Base-by-base conservation (phyloP, 257 asterid genomes). In the Apocynum venetum region DNA sequence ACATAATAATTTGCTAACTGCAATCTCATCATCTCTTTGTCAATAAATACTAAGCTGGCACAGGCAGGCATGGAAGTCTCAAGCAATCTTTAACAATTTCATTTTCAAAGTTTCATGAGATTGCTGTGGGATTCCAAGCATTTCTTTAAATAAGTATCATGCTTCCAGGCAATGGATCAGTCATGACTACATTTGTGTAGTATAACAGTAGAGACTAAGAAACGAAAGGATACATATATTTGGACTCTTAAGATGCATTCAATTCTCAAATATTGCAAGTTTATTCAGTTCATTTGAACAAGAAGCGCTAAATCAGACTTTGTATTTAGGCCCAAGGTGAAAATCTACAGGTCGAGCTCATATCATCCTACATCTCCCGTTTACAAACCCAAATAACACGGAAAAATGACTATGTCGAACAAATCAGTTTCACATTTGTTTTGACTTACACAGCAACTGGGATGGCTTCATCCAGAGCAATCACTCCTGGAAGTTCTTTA, bases 401-500 rank as follows among this genome's bases (percentile, higher is more conserved):
- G 73, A 75, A 71, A 56, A 71, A 44, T 64, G 65, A 79, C 72
- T 40, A n/a, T 60, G 82, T 74, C 72, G 76, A 65, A 85, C 81
- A 63, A 82, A 61, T 83, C 17, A 63, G 72, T 73, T 40, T 69
- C 72, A 71, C 81, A 38, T 49, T n/a, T 57, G 40, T 19, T 66
- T 52, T 36, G 78, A 71, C 64, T 90, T 83, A 88, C 82, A 82
- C 97, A 6, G 94, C 77, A 76, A 92, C 97, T n/a, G 94, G 88
- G 60, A 75, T 68, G 69, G 96, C 98, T 78, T 91, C 98, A 49
- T 93, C 97, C 4, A 93, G 91, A 48, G 98, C 97, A 72, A 89
- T 80, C 61, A 93, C 97, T n/a, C 97, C 96, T 2, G 98, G 98
- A 48, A 93, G 91, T 75, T 74, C 84, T 82, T 93, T 93, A 59